Evolutionary conservation across 1,284 basidiomycete genomes (phyloP), one percentile per base, ranked within the genome.

Genomic region (Schizopora paradoxa): DNA sequence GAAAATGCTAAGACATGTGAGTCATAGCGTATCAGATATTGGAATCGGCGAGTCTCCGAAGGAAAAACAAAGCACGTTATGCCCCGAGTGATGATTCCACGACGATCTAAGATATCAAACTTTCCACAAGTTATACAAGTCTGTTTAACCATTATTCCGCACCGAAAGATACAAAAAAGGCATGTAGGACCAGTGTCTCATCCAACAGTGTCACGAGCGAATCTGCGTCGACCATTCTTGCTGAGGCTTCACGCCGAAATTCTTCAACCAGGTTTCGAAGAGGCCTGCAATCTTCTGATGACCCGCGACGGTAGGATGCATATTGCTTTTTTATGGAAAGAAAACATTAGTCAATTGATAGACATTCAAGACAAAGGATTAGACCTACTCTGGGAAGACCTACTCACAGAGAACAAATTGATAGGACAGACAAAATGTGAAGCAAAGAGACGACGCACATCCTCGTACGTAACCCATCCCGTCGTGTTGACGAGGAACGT

Each of bases 401-500:
- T 54, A 39, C n/a, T 10, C 14, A 13, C 13, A 34, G 7, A 19
- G n/a, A 35, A 22, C 5, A 32, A 26, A 2, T 19, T 35, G 8
- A 31, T 43, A 14, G 25, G 28, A 39, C 14, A 11, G 21, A 31
- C 4, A 13, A 16, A 4, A 6, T 41, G 8, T 25, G 16, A 39
- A 23, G 4, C 25, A 33, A 29, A 40, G 46, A 25, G 22, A 28
- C 6, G n/a, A 38, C 54, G 23, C 33, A 59, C 73, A 51, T 79
- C 76, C 0, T 59, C 69, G 45, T 56, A 76, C 0, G 65, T 64
- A 11, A 77, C 70, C 75, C 76, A 81, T 4, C 75, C 76, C 0
- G 74, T 78, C 2, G 77, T 76, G 53, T 79, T 66, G 19, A 79
- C 76, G 0, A 79, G 62, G 59, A 72, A 75, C 7, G 75, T 65